These are phyloP conservation scores for Murraya paniculata DNA, from an alignment of 345 rosid genomes.

Conservation along the genomic window DNA sequence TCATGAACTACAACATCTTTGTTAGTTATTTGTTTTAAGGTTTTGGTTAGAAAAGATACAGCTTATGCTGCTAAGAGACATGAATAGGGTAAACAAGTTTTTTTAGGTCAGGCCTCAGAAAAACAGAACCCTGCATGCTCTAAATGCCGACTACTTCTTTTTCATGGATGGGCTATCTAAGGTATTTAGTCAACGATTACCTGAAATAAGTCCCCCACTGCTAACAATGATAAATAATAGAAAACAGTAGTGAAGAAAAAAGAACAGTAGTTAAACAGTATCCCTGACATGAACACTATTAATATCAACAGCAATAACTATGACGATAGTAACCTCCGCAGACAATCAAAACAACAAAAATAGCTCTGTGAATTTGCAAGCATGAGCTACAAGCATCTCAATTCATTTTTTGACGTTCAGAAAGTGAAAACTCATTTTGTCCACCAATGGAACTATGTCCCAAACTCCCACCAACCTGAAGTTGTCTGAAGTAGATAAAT, in stretches of 20 bases:
- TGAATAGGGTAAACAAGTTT: background rate
- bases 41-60: background rate
- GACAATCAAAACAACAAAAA: background rate
- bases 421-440: background rate
- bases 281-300: no score
- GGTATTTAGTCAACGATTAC: background rate
- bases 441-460: background rate
- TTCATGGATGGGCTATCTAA: background rate
- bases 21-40: background rate
- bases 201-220: background rate
- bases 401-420: background rate
- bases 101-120: background rate
- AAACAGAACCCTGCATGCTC: background rate
- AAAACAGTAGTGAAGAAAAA: background rate
- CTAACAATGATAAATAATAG: background rate
- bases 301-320: background rate
- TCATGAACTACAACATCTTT: background rate
- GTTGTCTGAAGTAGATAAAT: background rate
- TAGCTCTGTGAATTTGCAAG: background rate
- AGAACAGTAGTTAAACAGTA: background rate
- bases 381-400: background rate
- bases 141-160: background rate
- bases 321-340: background rate
- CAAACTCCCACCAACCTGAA: background rate
- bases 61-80: background rate